Evolutionary conservation across 305 asterid species (phyloP).

Genomic region (Ajuga reptans): DNA sequence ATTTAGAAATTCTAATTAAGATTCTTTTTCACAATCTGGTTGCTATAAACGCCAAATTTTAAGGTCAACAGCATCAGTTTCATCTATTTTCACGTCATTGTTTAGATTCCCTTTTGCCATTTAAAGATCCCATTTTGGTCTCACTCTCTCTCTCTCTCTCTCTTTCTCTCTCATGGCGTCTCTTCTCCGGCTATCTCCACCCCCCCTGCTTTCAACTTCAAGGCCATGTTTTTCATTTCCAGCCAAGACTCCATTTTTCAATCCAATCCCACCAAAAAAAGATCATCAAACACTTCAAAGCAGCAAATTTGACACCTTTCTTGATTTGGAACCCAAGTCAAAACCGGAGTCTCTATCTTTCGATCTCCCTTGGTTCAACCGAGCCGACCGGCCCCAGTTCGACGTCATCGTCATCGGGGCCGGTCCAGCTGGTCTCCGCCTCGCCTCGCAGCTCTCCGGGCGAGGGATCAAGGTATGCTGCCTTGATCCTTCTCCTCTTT

Average conservation of each 20-base stretch:
- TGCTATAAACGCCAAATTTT: constrained; percentile 1
- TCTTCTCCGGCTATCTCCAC: constrained; percentile 33
- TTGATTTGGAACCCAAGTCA: constrained; percentile 56
- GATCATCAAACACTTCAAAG: constrained; percentile 23
- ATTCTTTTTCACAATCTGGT: too few species aligned
- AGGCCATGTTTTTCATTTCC: constrained; percentile 19
- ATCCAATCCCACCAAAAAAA: constrained; percentile 25
- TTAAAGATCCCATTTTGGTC: background rate
- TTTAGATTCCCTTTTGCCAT: constrained; percentile 9
- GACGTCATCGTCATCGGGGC: constrained; percentile 76
- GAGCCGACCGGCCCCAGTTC: constrained; percentile 40
- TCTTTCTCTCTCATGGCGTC: constrained; percentile 38
- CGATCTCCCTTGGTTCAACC: constrained; percentile 51
- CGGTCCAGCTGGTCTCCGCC: constrained; percentile 86
- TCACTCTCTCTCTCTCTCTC: background rate
- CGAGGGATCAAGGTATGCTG: constrained; percentile 71
- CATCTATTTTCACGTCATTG: background rate
- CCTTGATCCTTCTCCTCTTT: constrained; percentile 77
- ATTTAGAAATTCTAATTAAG: too few species aligned
- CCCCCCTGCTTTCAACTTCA: constrained; percentile 29
- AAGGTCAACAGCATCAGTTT: constrained; percentile 17
- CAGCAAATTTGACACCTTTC: constrained; percentile 42
- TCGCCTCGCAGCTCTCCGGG: constrained; percentile 61
- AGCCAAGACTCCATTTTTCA: constrained; percentile 23
- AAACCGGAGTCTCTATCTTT: constrained; percentile 45